phyloP scores from a whole-genome alignment of 2,329 filamentous ascomycete species.

The Lojkania enalia region DNA sequence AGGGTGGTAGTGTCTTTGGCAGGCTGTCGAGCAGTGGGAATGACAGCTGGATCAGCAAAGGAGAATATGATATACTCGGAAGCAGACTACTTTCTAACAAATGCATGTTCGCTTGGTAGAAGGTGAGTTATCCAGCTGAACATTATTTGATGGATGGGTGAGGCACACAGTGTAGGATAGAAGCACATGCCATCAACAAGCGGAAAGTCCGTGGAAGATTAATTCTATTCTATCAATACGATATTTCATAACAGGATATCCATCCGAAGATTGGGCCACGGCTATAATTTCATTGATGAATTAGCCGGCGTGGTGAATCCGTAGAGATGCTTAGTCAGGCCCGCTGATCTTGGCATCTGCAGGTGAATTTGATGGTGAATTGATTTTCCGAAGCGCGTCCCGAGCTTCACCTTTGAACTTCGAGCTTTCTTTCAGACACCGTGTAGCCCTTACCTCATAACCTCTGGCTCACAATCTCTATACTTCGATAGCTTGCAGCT shows the following conservation, averaged over 20 bases:
- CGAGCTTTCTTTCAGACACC: slow-evolving; percentile 2
- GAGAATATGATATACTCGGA: slow-evolving; percentile 87
- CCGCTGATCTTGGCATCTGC: not conserved
- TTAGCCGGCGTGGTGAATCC: no score
- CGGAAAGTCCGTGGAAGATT: no score
- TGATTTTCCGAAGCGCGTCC: not conserved
- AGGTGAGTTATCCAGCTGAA: no score
- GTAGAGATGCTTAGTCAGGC: no score
- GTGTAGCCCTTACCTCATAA: not conserved
- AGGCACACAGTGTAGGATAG: no score
- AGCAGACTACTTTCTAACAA: slow-evolving; percentile 68
- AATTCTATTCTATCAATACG: no score
- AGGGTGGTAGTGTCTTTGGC: slow-evolving; percentile 94
- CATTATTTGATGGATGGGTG: no score
- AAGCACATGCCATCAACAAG: no score
- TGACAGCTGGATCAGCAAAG: slow-evolving; percentile 88
- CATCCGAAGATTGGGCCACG: no score
- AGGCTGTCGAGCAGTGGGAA: slow-evolving; percentile 78
- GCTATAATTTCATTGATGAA: no score
- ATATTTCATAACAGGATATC: no score
- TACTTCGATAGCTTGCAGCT: no score
- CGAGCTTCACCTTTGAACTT: slow-evolving; percentile 1
- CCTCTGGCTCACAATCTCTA: not conserved
- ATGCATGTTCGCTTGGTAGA: slow-evolving; percentile 48
- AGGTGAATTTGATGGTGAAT: not conserved